Conservation (phyloP, 73 alveolate species). For the Paramecium tetraurelia region DNA sequence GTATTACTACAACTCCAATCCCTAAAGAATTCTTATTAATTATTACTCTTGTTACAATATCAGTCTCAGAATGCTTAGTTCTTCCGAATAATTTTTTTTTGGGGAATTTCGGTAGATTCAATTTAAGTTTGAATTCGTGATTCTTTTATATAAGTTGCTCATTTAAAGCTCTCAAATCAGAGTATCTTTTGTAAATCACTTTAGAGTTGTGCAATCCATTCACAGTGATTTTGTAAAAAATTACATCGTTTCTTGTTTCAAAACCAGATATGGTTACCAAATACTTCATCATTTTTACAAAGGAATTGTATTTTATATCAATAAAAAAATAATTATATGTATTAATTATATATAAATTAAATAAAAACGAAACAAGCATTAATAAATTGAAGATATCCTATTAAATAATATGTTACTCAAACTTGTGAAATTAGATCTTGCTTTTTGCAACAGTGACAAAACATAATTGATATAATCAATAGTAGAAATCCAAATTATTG, state of each 20-base stretch:
- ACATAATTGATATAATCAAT: too few species aligned
- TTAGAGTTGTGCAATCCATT: not conserved
- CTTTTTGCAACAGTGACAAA: not conserved
- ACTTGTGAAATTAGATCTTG: not conserved
- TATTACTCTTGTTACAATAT: not conserved
- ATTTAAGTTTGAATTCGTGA: not conserved
- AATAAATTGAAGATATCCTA: not conserved
- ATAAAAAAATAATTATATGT: not conserved
- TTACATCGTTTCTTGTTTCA: not conserved
- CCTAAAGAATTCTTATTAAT: not conserved
- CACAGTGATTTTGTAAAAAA: not conserved
- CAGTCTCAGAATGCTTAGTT: not conserved
- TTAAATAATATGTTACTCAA: not conserved
- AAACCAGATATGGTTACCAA: not conserved
- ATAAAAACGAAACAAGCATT: not conserved
- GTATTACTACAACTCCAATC: slow-evolving; percentile 13
- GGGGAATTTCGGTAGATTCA: not conserved
- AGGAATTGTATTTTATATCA: not conserved
- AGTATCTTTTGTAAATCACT: not conserved
- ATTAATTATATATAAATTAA: too few species aligned
- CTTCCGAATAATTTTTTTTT: not conserved
- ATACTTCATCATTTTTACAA: not conserved
- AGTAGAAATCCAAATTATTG: too few species aligned
- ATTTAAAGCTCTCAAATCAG: not conserved
- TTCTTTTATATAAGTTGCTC: not conserved